Percentiles rank a stretch among this genome's conserved stretches.
phyloP scores from a whole-genome alignment of 305 asterid genomes.

The Fraxinus sp. region DNA sequence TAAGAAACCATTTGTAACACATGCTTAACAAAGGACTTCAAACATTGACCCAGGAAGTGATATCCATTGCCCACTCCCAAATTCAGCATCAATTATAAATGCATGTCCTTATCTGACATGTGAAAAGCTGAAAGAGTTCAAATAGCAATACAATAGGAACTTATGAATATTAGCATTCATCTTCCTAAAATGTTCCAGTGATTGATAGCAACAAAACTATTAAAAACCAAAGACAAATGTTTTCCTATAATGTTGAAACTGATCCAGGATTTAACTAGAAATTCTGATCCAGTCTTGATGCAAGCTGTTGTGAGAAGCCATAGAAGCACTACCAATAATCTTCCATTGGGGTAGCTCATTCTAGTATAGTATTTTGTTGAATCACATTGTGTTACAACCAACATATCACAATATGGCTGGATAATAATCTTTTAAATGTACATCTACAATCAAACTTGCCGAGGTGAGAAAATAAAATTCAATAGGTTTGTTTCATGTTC shows the following conservation, averaged over 20 bases:
- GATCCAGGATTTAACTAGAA: not conserved
- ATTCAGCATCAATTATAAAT: not conserved
- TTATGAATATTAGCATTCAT: not conserved
- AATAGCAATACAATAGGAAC: not conserved
- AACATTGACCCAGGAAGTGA: not conserved
- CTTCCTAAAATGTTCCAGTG: not conserved
- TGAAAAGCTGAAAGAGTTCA: not conserved
- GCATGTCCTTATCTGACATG: not conserved
- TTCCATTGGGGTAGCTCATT: not conserved
- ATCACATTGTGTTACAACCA: not conserved
- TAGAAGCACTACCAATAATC: not conserved
- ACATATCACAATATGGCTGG: not conserved
- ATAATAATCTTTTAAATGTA: not conserved
- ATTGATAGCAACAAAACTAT: not conserved
- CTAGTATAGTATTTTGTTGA: not conserved
- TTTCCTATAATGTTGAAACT: not conserved
- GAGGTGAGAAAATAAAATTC: not conserved
- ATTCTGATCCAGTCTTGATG: not conserved
- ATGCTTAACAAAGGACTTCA: not conserved
- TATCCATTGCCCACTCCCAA: not conserved
- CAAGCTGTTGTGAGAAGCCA: not conserved
- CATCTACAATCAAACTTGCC: not conserved
- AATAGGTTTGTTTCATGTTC: not conserved
- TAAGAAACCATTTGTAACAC: not conserved
- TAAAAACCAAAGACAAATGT: not conserved